These are phyloP conservation scores for Phytophthora lateralis DNA, from an alignment of 352 stramenopile genomes.

Conservation along the genomic window DNA sequence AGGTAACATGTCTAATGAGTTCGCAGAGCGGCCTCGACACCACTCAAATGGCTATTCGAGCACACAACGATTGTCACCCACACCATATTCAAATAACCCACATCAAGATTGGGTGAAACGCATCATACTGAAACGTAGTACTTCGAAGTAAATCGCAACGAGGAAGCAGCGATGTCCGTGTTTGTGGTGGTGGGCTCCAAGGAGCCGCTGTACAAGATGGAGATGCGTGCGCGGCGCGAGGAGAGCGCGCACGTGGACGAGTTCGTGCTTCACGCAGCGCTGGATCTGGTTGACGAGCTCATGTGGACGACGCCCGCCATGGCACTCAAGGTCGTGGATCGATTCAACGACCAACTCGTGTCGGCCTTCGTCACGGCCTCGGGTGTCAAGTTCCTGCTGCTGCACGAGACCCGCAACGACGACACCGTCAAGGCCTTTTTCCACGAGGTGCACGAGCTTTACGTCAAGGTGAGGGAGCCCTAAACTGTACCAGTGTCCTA, in stretches of 20 bases:
- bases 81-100: background rate
- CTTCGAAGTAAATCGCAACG: background rate
- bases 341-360: slow-evolving; percentile 98
- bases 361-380: slow-evolving; percentile 96
- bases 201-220: slow-evolving; percentile 88
- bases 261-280: slow-evolving; percentile 97
- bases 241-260: slow-evolving; percentile 95
- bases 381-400: slow-evolving; percentile 95
- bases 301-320: slow-evolving; percentile 94
- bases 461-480: slow-evolving; percentile 90
- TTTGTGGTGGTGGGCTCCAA: slow-evolving; percentile 88
- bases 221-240: slow-evolving; percentile 81
- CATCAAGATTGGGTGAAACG: background rate
- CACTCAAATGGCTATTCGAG: too few species aligned
- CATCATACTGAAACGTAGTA: background rate
- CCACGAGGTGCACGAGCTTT: slow-evolving; percentile 97
- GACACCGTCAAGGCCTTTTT: slow-evolving; percentile 97
- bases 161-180: slow-evolving; percentile 60
- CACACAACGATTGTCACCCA: too few species aligned
- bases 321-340: slow-evolving; percentile 92
- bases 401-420: slow-evolving; percentile 95
- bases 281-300: slow-evolving; percentile 96
- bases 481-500: background rate
- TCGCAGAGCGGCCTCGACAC: too few species aligned
- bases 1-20: too few species aligned